phyloP scores from a whole-genome alignment of 345 rosid genomes.

The Gossypium sturtianum region DNA sequence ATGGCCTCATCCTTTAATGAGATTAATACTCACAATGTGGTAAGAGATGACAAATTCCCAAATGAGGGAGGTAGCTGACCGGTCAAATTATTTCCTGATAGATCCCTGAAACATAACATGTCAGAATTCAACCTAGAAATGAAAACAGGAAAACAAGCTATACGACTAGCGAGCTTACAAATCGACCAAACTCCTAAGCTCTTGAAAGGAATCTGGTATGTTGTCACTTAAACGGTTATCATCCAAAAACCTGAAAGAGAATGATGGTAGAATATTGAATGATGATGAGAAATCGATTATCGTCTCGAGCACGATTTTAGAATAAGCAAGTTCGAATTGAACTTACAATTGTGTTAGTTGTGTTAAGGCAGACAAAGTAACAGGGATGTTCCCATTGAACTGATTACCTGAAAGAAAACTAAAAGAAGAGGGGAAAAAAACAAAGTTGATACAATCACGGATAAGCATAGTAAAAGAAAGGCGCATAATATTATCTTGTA shows the following conservation, averaged over 20 bases:
- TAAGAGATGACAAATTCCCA: conserved; percentile 56
- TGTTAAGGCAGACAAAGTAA: conserved; percentile 30
- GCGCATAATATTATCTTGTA: background rate
- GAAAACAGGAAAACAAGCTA: background rate
- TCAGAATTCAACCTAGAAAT: conserved; percentile 18
- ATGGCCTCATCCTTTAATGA: background rate
- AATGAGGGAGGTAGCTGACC: conserved; percentile 78
- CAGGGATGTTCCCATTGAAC: conserved; percentile 59
- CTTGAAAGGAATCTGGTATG: conserved; percentile 74
- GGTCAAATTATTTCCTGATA: conserved; percentile 65
- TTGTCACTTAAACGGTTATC: conserved; percentile 58
- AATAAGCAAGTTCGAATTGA: conserved; percentile 10
- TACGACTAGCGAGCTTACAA: conserved; percentile 35
- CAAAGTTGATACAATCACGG: background rate
- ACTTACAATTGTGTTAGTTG: conserved; percentile 55
- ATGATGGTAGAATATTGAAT: conserved; percentile 9
- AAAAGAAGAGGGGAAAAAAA: conserved; percentile 18
- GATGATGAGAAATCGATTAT: background rate
- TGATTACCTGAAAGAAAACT: conserved; percentile 61
- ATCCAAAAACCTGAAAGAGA: conserved; percentile 50
- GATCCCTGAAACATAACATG: conserved; percentile 49
- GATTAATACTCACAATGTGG: conserved; percentile 52
- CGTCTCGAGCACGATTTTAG: background rate
- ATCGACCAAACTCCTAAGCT: conserved; percentile 41
- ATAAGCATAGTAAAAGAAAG: background rate